phyloP scores from a whole-genome alignment of 768 basidiomycete species.

The Melanogaster broomeanus region DNA sequence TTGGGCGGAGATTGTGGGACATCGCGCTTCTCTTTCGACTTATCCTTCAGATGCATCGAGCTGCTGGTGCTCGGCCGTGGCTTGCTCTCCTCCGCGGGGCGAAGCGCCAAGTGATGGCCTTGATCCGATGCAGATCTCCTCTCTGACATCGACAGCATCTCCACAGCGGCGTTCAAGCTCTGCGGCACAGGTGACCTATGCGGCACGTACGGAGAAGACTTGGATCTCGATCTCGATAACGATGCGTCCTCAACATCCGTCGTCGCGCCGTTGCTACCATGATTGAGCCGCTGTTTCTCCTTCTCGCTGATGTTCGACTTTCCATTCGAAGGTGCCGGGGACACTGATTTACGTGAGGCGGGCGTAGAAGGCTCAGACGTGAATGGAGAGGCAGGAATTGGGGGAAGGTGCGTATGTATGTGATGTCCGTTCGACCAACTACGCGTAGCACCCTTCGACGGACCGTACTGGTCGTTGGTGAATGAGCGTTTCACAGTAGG shows the following conservation, averaged over 20 bases:
- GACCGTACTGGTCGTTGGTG: constrained; percentile 31
- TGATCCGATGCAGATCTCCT: constrained; percentile 30
- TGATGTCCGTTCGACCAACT: constrained; percentile 39
- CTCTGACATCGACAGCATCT: constrained; percentile 50
- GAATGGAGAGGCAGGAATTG: constrained; percentile 72
- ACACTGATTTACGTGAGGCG: constrained; percentile 50
- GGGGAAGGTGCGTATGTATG: constrained; percentile 45
- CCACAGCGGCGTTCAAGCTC: constrained; percentile 71
- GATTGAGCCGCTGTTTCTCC: constrained; percentile 30
- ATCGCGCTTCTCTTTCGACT: constrained; percentile 32
- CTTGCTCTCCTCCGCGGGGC: constrained; percentile 23
- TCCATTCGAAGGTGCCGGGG: constrained; percentile 35
- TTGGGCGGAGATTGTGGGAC: constrained; percentile 46
- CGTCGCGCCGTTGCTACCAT: constrained; percentile 26
- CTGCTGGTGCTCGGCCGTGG: constrained; percentile 35
- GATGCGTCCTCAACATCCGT: constrained; percentile 39
- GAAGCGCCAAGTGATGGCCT: constrained; percentile 19
- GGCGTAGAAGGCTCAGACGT: constrained; percentile 61
- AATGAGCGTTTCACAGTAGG: constrained; percentile 33
- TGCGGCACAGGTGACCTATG: constrained; percentile 61
- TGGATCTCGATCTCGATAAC: constrained; percentile 49
- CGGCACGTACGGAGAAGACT: constrained; percentile 56
- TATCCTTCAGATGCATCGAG: constrained; percentile 22
- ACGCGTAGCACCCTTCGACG: constrained; percentile 26
- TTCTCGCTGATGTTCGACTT: constrained; percentile 34